Base-by-base conservation (phyloP, 139 green algal species). In the Ulvella scutata region DNA sequence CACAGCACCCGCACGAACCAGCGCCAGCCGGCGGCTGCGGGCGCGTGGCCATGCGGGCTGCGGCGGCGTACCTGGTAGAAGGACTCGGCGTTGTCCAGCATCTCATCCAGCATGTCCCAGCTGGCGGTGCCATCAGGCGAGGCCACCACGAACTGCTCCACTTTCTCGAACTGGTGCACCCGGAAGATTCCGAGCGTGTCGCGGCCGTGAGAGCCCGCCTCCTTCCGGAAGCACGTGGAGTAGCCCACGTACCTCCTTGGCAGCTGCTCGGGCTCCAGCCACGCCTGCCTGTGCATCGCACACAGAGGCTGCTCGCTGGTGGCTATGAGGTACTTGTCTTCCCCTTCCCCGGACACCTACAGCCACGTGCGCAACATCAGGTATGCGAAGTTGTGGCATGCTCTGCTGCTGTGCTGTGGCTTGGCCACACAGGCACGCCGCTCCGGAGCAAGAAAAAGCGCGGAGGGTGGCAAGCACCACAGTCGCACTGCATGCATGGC, bases 241-340 rank as follows among this genome's bases (percentile, higher is more conserved):
- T 98, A 99, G 61, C 95, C 95, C n/a, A 94, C 83, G 77, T 97
- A 95, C 59, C 89, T 89, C 62, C 85, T 76, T 17, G 85, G 88
- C 44, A 97, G 85, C 51, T 95, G 79, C 13, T 77, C 75, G 73
- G 90, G 87, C 74, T 98, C 94, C 77, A 98, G 91, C 95, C 94
- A 99, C 37, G 85, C 75, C 72, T 92, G 87, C n/a, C 88, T 82
- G 82, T 98, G 91, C 83, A 97, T 87, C 13, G 92, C 90, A 75
- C 92, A 98, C 78, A 99, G 82, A 28, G 94, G 94, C 88, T 99
- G 95, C 85, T 99, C 95, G 40, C 87, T 92, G 20, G 95, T 99
- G 31, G 95, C 95, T 61, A 99, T 98, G 73, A 99, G 79, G 80
- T 98, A 99, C 89, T 99, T 99, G 84, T 99, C 95, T 7, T 98